A percentile compares a stretch with the other conserved stretches of the same genome.
Conservation (phyloP, 305 asterid genomes). For the Ajuga reptans region DNA sequence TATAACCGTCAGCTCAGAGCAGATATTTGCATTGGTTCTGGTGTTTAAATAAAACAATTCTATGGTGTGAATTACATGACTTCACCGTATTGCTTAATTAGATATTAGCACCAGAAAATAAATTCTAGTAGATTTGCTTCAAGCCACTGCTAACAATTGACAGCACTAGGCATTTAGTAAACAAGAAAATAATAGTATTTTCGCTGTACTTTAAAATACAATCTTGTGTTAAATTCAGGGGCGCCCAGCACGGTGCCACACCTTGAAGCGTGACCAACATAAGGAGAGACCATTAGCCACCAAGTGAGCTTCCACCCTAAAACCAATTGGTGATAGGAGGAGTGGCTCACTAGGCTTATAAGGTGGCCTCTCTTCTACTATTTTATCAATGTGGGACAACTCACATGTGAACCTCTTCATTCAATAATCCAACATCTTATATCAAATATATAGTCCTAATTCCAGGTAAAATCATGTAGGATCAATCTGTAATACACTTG, state of each 20-base stretch:
- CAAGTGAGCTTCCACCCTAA: no score
- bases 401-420: no score
- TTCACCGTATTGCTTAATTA: neutral
- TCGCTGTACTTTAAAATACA: neutral
- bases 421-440: no score
- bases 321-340: no score
- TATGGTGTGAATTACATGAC: neutral
- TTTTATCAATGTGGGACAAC: no score
- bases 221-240: no score
- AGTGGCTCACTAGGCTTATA: no score
- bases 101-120: neutral
- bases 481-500: neutral
- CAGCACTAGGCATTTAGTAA: neutral
- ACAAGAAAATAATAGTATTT: neutral
- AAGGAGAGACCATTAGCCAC: no score
- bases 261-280: no score
- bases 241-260: no score
- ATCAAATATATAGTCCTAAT: neutral
- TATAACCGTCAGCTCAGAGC: neutral
- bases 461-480: no score
- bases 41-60: neutral
- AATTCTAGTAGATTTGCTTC: neutral
- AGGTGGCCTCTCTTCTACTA: no score
- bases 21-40: neutral
- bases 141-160: slow-evolving; percentile 3